Evolutionary conservation across 345 rosid genomes (phyloP), one percentile per base, ranked within the genome.

Genomic region (Eucalyptus curtisii): DNA sequence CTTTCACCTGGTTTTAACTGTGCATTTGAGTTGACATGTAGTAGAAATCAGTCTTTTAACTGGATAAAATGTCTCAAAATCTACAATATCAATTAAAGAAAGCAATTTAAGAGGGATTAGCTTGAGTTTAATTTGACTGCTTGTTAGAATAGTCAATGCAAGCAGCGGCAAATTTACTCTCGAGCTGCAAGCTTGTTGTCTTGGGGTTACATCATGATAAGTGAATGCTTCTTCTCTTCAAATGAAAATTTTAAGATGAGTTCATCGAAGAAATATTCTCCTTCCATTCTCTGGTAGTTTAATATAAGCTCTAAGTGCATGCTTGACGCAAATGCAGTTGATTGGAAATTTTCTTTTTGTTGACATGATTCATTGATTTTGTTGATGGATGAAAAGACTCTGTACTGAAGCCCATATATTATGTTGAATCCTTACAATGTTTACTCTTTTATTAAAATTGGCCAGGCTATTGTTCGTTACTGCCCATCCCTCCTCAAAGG

Each of bases 401-500:
- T 37, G 82, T 40, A 37, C 27, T 5, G 14, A 76, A 76, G 82
- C 47, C 27, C 6, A 5, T 76, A 37, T 37, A 76, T 20, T 37
- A 37, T 20, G 82, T 76, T 76, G 47, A 76, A 40, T 76, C 47
- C 82, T 76, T 10, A 76, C 27, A 10, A 76, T 76, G n/a, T n/a
- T 53, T 82, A 24, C 25, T 59, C 45, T 61, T 49, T 86, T 45
- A 82, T 53, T 87, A 82, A 71, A 64, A 87, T 71, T 87, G 86
- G 85, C 66, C 88, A 97, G 99, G 95, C 91, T 61, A 94, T 96
- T 89, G 90, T 94, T 93, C 92, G 90, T 90, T 89, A 87, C 89
- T 96, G 95, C 93, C 99, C 99, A 48, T 89, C 92, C 76, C 95
- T 96, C 89, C 88, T 96, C 91, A 93, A 95, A 92, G 98, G 98